phyloP scores from a whole-genome alignment of 2,329 filamentous ascomycete species.

The Cladophialophora chaetospira region DNA sequence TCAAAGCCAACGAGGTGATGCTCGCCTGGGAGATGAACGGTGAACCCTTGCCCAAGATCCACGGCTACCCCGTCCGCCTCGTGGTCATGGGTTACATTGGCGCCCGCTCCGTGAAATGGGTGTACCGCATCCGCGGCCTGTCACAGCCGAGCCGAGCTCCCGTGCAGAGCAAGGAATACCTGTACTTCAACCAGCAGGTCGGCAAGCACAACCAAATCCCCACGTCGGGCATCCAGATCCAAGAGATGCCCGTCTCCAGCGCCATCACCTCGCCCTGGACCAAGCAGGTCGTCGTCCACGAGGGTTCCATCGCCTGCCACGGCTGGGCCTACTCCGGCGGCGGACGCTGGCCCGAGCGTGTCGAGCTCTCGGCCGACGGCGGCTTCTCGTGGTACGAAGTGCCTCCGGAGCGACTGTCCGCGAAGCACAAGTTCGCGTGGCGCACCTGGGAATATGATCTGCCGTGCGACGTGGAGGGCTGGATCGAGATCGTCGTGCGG shows the following conservation, averaged over 20 bases:
- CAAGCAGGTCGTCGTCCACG: conserved; percentile 62
- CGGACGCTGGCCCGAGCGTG: conserved; percentile 62
- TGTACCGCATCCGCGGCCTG: conserved; percentile 63
- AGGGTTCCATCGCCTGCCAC: conserved; percentile 61
- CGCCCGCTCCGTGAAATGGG: conserved; percentile 62
- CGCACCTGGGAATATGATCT: conserved; percentile 64
- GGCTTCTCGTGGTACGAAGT: conserved; percentile 67
- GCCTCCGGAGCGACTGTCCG: conserved; percentile 60
- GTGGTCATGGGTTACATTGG: conserved; percentile 70
- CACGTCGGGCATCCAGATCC: conserved; percentile 65
- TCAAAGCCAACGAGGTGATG: conserved; percentile 66
- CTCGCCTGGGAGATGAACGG: conserved; percentile 74
- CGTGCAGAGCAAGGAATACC: conserved; percentile 66
- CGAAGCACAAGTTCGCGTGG: conserved; percentile 67
- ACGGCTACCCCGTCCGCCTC: conserved; percentile 64
- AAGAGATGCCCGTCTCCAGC: conserved; percentile 70
- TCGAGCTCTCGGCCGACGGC: conserved; percentile 66
- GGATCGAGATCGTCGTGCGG: conserved; percentile 60
- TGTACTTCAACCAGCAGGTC: conserved; percentile 69
- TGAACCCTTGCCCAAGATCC: conserved; percentile 63
- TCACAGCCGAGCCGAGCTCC: conserved; percentile 58
- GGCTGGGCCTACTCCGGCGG: conserved; percentile 64
- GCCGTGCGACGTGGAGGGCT: conserved; percentile 63
- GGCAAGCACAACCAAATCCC: conserved; percentile 66
- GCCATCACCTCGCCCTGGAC: conserved; percentile 67